Conservation (phyloP, 371 early-diverging fungal genomes). For the Mucor mucedo region DNA sequence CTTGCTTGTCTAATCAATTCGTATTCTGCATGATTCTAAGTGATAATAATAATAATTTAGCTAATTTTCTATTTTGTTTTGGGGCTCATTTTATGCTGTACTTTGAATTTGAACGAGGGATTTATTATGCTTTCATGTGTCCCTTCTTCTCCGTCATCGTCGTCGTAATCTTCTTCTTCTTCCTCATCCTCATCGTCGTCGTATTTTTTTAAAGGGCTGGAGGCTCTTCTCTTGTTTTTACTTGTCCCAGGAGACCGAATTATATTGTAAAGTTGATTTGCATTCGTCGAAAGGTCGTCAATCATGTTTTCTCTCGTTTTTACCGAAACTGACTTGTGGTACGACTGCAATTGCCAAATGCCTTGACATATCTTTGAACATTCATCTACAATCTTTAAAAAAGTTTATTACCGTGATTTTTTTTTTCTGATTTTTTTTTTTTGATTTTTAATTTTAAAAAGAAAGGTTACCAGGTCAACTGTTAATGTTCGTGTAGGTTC, state of each 20-base stretch:
- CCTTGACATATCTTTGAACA: slow-evolving; percentile 22
- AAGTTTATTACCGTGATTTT: neutral
- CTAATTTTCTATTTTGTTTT: no score
- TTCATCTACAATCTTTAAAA: slow-evolving; percentile 15
- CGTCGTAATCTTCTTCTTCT: slow-evolving; percentile 21
- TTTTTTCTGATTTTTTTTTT: no score
- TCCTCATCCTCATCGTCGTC: slow-evolving; percentile 9
- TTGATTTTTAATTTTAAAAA: neutral
- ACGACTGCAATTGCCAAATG: slow-evolving; percentile 19
- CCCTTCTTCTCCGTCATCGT: slow-evolving; percentile 12
- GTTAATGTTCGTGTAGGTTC: neutral
- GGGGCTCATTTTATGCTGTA: no score
- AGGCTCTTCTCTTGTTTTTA: neutral
- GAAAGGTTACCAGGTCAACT: neutral
- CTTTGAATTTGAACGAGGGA: neutral
- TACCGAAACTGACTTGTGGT: slow-evolving; percentile 6
- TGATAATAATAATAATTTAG: no score
- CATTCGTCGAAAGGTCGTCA: slow-evolving; percentile 14
- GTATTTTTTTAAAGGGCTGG: neutral
- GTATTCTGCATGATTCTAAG: slow-evolving; percentile 33
- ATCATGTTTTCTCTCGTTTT: slow-evolving; percentile 20
- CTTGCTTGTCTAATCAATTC: slow-evolving; percentile 45
- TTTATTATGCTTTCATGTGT: neutral
- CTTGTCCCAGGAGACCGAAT: neutral
- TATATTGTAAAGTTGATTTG: neutral